A percentile compares a stretch with the other conserved stretches of the same genome.
Conservation (phyloP, 805 yeast genomes). For the Lachancea meyersii region DNA sequence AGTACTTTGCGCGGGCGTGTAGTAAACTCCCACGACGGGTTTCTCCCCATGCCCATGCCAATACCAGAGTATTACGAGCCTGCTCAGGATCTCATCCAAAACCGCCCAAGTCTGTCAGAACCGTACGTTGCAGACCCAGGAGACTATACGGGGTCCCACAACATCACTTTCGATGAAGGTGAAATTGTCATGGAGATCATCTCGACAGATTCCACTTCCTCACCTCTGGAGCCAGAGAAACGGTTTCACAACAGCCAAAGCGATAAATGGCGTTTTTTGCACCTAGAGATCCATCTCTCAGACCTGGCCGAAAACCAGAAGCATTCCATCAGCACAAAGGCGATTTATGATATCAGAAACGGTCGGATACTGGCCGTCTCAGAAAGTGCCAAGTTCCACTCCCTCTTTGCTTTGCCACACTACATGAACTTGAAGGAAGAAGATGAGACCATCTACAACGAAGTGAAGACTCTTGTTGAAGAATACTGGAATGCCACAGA, state of each 20-base stretch:
- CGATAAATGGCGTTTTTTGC: conserved; percentile 37
- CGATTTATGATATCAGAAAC: conserved; percentile 58
- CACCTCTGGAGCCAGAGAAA: conserved; percentile 14
- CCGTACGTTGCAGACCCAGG: conserved; percentile 20
- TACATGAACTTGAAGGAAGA: conserved; percentile 37
- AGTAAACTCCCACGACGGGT: conserved; percentile 18
- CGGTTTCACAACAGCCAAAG: conserved; percentile 32
- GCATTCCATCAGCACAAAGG: conserved; percentile 47
- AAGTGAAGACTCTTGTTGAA: conserved; percentile 39
- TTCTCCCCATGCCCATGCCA: conserved; percentile 28
- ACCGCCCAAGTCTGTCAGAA: conserved; percentile 25
- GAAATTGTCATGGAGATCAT: conserved; percentile 22
- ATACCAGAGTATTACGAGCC: conserved; percentile 30
- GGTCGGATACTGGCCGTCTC: conserved; percentile 59
- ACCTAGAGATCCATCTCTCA: conserved; percentile 29
- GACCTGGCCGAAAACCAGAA: conserved; percentile 45
- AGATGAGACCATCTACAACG: conserved; percentile 38
- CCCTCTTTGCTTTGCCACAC: conserved; percentile 57
- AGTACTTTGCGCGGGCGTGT: conserved; percentile 43
- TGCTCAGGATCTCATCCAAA: conserved; percentile 25
- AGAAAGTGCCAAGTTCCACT: conserved; percentile 57
- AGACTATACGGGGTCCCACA: conserved; percentile 20
- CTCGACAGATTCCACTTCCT: conserved; percentile 28
- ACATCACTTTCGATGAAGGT: conserved; percentile 28
- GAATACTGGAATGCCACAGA: conserved; percentile 42